Evolutionary conservation across 345 rosid genomes (phyloP).

Genomic region (Eucalyptus pauciflora): DNA sequence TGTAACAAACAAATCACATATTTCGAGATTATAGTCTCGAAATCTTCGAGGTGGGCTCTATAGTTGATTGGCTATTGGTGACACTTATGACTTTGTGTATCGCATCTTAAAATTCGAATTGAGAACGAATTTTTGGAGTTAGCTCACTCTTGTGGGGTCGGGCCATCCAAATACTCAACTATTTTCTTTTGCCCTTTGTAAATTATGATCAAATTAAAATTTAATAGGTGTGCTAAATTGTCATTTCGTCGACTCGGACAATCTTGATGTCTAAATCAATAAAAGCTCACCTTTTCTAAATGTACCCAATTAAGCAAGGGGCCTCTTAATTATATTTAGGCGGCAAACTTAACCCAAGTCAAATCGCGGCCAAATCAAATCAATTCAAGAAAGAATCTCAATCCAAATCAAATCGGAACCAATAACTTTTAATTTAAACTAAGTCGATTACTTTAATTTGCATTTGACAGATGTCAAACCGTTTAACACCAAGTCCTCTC

Average conservation of each 20-base stretch:
- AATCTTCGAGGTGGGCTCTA: background rate
- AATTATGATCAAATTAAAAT: background rate
- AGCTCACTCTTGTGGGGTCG: background rate
- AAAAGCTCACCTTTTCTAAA: background rate
- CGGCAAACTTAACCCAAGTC: background rate
- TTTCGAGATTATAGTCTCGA: background rate
- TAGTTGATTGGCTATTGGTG: background rate
- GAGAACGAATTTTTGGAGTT: background rate
- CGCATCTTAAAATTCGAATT: background rate
- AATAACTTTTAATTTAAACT: background rate
- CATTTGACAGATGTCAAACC: background rate
- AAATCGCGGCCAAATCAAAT: background rate
- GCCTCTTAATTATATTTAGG: background rate
- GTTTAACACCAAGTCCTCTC: background rate
- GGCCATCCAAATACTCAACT: background rate
- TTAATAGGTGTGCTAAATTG: background rate
- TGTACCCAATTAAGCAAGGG: background rate
- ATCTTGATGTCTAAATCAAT: background rate
- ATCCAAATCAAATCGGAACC: background rate
- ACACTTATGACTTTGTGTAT: background rate
- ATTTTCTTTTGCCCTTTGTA: background rate
- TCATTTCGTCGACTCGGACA: background rate
- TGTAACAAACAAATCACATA: background rate
- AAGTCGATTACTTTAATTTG: background rate
- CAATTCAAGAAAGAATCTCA: background rate